Evolutionary conservation across 352 stramenopile genomes (phyloP).

Genomic region (Phytopythium aichiense): DNA sequence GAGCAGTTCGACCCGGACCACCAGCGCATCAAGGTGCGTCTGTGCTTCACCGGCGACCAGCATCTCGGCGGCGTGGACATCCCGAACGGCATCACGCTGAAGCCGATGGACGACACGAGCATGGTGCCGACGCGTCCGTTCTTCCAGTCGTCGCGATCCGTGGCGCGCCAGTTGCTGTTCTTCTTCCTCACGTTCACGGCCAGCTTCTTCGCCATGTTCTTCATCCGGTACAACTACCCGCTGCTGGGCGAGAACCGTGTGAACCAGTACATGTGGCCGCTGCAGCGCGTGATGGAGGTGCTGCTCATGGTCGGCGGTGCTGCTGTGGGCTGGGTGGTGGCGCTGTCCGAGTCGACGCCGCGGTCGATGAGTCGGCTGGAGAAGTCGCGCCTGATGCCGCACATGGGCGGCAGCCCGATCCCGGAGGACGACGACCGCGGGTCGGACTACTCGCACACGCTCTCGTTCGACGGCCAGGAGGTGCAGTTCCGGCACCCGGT

Average conservation of each 20-base stretch:
- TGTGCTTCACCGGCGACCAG: slow-evolving; percentile 82
- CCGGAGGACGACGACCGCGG: slow-evolving; percentile 36
- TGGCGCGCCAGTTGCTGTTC: slow-evolving; percentile 63
- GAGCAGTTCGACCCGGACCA: slow-evolving; percentile 71
- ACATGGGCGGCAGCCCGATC: slow-evolving; percentile 24
- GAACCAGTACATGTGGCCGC: slow-evolving; percentile 80
- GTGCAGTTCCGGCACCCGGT: slow-evolving; percentile 75
- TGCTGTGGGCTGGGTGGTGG: slow-evolving; percentile 52
- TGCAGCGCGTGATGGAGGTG: slow-evolving; percentile 76
- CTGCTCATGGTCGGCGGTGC: slow-evolving; percentile 68
- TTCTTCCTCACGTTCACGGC: slow-evolving; percentile 81
- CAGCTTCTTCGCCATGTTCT: slow-evolving; percentile 66
- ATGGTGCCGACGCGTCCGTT: slow-evolving; percentile 75
- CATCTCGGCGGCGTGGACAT: slow-evolving; percentile 69
- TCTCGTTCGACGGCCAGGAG: slow-evolving; percentile 75
- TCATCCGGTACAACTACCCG: slow-evolving; percentile 71
- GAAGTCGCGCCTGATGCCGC: slow-evolving; percentile 60
- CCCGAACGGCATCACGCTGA: slow-evolving; percentile 67
- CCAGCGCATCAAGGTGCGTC: slow-evolving; percentile 56
- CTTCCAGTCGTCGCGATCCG: slow-evolving; percentile 64
- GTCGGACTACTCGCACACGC: slow-evolving; percentile 69
- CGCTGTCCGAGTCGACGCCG: slow-evolving; percentile 59
- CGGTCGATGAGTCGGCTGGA: slow-evolving; percentile 73
- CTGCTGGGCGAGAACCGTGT: slow-evolving; percentile 48
- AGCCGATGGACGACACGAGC: slow-evolving; percentile 81